These are phyloP conservation scores for Peribolospora kevripleyi DNA, from an alignment of 768 basidiomycete species.

Conservation along the genomic window DNA sequence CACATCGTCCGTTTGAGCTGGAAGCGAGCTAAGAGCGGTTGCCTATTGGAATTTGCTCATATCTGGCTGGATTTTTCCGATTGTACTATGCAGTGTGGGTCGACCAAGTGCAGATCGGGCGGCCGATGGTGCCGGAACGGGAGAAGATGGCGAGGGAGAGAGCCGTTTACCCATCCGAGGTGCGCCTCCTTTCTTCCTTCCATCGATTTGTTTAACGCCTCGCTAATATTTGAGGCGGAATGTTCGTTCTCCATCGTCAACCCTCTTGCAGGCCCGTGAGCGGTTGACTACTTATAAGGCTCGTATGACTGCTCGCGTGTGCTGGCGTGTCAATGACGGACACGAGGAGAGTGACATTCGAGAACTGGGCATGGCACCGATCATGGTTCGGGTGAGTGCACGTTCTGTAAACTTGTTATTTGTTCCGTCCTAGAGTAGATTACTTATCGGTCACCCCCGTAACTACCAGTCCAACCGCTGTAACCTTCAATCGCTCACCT, in stretches of 20 bases:
- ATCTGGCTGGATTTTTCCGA: neutral
- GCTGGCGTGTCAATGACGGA: constrained; percentile 58
- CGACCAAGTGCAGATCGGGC: constrained; percentile 52
- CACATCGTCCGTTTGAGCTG: neutral
- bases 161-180: constrained; percentile 71
- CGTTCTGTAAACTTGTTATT: neutral
- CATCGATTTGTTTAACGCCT: neutral
- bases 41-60: too few species aligned
- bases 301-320: constrained; percentile 60
- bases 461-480: constrained; percentile 54
- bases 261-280: constrained; percentile 50
- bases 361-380: constrained; percentile 78
- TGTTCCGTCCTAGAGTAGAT: neutral
- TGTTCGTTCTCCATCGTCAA: neutral
- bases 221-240: neutral
- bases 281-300: constrained; percentile 76
- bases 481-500: constrained; percentile 63
- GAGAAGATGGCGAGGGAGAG: constrained; percentile 49
- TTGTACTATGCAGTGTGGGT: constrained; percentile 49
- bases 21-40: neutral
- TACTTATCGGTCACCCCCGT: neutral
- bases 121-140: constrained; percentile 67
- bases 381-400: constrained; percentile 76
- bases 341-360: constrained; percentile 39
- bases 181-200: constrained; percentile 16